phyloP scores from a whole-genome alignment of 2,329 filamentous ascomycete genomes.

The Xylariaceae sp. region DNA sequence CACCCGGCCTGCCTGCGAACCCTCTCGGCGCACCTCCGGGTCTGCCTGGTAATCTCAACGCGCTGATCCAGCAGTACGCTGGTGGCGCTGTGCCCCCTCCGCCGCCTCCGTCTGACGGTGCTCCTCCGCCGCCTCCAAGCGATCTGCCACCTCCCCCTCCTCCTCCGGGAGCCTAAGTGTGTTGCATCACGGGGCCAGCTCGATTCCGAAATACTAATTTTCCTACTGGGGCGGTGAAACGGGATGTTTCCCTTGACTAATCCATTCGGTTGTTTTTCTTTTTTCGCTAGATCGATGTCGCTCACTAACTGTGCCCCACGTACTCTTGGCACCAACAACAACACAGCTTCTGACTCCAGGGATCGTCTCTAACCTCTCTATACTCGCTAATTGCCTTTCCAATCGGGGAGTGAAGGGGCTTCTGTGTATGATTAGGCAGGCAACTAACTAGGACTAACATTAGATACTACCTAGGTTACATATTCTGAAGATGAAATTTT shows the following conservation, averaged over 20 bases:
- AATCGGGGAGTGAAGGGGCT: too few species aligned
- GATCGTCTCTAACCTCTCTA: too few species aligned
- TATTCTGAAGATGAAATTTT: background rate
- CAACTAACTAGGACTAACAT: constrained; percentile 15
- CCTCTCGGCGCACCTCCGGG: constrained; percentile 50
- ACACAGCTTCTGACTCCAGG: constrained; percentile 10
- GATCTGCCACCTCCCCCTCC: constrained; percentile 58
- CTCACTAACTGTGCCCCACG: constrained; percentile 14
- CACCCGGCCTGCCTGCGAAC: constrained; percentile 41
- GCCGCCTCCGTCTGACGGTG: constrained; percentile 56
- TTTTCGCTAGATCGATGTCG: constrained; percentile 3
- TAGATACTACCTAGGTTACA: constrained; percentile 15
- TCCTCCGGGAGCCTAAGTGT: constrained; percentile 41
- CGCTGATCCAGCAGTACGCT: constrained; percentile 62
- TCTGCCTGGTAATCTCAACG: constrained; percentile 52
- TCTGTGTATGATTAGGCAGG: constrained; percentile 13
- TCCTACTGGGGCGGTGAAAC: constrained; percentile 1
- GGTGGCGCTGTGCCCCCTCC: constrained; percentile 45
- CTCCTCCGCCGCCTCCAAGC: constrained; percentile 55
- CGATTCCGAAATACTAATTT: constrained; percentile 28
- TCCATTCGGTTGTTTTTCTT: too few species aligned
- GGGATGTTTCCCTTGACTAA: constrained; percentile 9
- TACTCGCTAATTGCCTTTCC: too few species aligned
- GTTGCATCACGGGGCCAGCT: too few species aligned
- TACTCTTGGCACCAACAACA: constrained; percentile 4